Percentiles rank a stretch among this genome's conserved stretches.
These are phyloP conservation scores for Trichosporon inkin DNA, from an alignment of 1,284 basidiomycete species.

Conservation along the genomic window DNA sequence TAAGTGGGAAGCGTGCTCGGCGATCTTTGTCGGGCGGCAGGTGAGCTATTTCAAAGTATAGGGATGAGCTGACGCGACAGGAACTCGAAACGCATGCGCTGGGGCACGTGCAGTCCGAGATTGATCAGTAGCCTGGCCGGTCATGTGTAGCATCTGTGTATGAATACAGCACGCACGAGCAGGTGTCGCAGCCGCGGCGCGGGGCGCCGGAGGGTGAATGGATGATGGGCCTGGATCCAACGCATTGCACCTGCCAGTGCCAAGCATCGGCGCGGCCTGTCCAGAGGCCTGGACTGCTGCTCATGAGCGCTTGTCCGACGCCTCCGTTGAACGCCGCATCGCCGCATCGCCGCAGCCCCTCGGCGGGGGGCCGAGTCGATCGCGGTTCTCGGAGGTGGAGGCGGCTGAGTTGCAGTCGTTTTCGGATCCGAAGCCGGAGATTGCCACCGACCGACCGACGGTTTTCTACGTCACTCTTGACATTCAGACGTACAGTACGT, in stretches of 20 bases:
- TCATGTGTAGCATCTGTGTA: conserved; percentile 2
- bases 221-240: neutral
- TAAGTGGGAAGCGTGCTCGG: conserved; percentile 25
- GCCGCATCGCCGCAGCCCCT: neutral
- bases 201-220: neutral
- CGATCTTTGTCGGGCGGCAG: neutral
- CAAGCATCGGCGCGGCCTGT: too few relatives aligned
- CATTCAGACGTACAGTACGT: too few relatives aligned
- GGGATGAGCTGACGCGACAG: neutral
- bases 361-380: neutral
- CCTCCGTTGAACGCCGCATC: neutral
- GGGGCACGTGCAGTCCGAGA: conserved; percentile 15
- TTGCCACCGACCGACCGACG: too few relatives aligned
- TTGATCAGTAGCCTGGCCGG: neutral
- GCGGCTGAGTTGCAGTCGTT: too few relatives aligned
- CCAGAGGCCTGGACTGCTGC: neutral
- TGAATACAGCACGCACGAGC: neutral
- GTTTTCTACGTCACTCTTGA: too few relatives aligned
- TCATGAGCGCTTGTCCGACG: neutral
- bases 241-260: neutral
- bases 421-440: too few relatives aligned
- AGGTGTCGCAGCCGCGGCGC: too few relatives aligned
- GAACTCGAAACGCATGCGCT: conserved; percentile 21
- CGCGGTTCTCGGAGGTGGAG: too few relatives aligned
- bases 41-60: neutral